Evolutionary conservation across 2,329 filamentous ascomycete species (phyloP), one percentile per base, ranked within the genome.

Genomic region (Curvularia sp.): DNA sequence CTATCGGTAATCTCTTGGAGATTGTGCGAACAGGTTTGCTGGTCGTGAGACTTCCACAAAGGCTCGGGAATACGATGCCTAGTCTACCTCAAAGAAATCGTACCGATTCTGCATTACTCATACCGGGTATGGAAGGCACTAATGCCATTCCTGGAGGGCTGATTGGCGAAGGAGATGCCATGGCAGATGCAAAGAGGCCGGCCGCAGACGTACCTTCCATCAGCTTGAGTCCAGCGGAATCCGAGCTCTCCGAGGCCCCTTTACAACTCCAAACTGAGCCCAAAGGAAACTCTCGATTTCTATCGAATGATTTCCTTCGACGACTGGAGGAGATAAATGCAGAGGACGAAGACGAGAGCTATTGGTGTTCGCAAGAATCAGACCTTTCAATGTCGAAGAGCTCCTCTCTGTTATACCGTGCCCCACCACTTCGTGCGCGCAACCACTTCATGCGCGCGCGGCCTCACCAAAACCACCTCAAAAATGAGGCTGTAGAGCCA

Each of bases 1-100:
- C 55, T 1, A 18, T 61, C 8, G 55, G 55, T 4, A 48, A 61
- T 39, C 55, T 61, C 15, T 31, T 58, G 26, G 55, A 61, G 24
- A 12, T 61, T 1, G 58, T 61, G 7, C 26, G 35, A n/a, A 53
- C 24, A 20, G 33, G 31, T n/a, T 26, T 61, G 13, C 48, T 61
- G 1, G 55, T 58, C 3, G 58, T 61, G 2, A 53, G 48, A 8
- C 42, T 61, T 26, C 58, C 55, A 2, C 20, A 38, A 28, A 28
- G 47, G 15, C 30, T 49, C 5, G 48, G 56, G 13, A 43, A 52
- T 10, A 39, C 22, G 2, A 13, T 41, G 2, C 30, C 15, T 10
- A 39, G 41, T 3, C 2, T 5, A 2, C 18, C 44, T 6, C 24
- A 38, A 28, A 42, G 22, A 31, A 2, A 24, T 5, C 52, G 43